Evolutionary conservation across 306 rosid genomes (phyloP), one percentile per base, ranked within the genome.

Genomic region (apple (Malus domestica)): DNA sequence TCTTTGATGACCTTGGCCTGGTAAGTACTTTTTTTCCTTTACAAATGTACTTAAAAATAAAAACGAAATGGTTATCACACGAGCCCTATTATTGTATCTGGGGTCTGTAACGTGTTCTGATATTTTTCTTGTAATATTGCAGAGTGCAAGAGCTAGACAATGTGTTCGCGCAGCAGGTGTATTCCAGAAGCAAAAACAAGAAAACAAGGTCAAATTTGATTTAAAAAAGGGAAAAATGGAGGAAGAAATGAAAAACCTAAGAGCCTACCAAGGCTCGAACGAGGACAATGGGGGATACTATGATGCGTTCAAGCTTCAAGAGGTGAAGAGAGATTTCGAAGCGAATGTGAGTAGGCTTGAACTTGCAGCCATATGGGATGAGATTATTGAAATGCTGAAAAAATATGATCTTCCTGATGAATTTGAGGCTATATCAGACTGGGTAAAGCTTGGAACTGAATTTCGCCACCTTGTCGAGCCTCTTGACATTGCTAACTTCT

Each of bases 301-400:
- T 38, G 89, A 95, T 40, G 90, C 90, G 15, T 92, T 92, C 88
- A 95, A 87, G 85, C 81, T 73, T 55, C 97, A 91, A 60, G 65
- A 76, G 4, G 75, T 74, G 1, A 0, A 1, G 1, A 82, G 25
- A 2, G 97, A 95, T 80, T 92, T 95, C 72, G 51, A 87, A 18
- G 95, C 97, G 25, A 95, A 95, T 25, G 88, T 92, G 79, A 83
- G 63, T 74, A 84, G 98, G 78, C 91, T 85, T 1, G 90, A 77
- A 65, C 85, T 86, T 2, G 93, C 89, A 6, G 96, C 97, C 0
- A 76, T 88, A 20, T 89, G 96, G 95, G 97, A 92, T 71, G 98
- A 89, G 82, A 65, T 90, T 57, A 76, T 84, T 6, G 97, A 90
- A 67, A 85, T 88, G 96, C 81, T 95, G 5, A 90, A 79, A 49